Evolutionary conservation across 2,329 filamentous ascomycete species (phyloP).

Genomic region (Aspergillus glaucus): DNA sequence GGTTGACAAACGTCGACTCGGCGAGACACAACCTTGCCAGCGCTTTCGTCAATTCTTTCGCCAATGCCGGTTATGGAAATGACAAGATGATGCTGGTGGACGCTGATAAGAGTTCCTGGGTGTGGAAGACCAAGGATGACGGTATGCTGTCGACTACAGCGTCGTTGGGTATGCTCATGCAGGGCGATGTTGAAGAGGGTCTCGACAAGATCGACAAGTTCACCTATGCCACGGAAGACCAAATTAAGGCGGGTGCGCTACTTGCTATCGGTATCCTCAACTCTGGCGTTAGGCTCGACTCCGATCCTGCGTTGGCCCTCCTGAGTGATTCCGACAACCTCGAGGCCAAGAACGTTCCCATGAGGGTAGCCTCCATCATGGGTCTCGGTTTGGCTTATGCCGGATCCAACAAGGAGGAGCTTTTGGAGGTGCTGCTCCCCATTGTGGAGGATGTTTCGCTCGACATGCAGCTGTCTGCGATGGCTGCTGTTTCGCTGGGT

Average conservation of each 20-base stretch:
- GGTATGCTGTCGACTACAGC: constrained; percentile 96
- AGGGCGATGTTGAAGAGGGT: constrained; percentile 90
- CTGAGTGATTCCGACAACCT: constrained; percentile 75
- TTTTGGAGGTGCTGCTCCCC: constrained; percentile 79
- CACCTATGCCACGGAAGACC: constrained; percentile 74
- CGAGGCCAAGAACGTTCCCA: constrained; percentile 66
- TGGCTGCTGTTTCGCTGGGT: constrained; percentile 87
- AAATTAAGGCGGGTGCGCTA: constrained; percentile 85
- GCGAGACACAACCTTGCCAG: constrained; percentile 92
- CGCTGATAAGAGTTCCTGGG: constrained; percentile 84
- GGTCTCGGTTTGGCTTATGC: constrained; percentile 91
- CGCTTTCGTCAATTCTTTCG: constrained; percentile 93
- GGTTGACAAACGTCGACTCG: constrained; percentile 90
- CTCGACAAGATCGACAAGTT: constrained; percentile 93
- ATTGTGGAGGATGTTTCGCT: constrained; percentile 77
- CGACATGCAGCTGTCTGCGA: constrained; percentile 92
- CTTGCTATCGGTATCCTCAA: constrained; percentile 95
- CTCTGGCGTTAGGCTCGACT: constrained; percentile 81
- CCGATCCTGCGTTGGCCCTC: constrained; percentile 83
- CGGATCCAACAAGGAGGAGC: constrained; percentile 82
- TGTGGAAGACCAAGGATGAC: constrained; percentile 98
- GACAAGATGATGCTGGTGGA: constrained; percentile 98
- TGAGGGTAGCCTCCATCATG: constrained; percentile 86
- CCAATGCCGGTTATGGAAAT: constrained; percentile 89
- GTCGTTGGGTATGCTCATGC: constrained; percentile 80